Evolutionary conservation across 495 filamentous ascomycete genomes (phyloP), one percentile per base, ranked within the genome.

Genomic region (Annulohypoxylon stygium): DNA sequence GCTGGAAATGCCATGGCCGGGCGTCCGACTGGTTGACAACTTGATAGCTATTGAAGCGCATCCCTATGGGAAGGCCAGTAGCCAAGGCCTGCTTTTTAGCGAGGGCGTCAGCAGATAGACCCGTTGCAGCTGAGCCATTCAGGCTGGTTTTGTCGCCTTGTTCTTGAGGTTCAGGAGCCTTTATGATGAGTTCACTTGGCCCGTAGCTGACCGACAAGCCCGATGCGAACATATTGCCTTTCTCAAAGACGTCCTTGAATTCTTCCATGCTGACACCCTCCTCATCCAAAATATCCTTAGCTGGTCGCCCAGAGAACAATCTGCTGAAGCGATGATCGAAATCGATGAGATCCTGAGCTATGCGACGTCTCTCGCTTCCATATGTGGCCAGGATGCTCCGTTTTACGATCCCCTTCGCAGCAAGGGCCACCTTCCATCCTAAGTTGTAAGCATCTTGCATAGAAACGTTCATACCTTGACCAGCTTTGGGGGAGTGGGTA

Each of bases 401-500:
- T 30, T 86, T 81, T 0, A 83, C 75, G 47, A 87, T 81, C 16
- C 82, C 86, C 26, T 87, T 87, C 58, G 88, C 80, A 2, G 91
- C 90, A 37, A 86, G 78, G 0, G 86, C 85, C 23, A 94, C 81
- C 78, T 94, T 94, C 91, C 92, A 93, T 30, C 89, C 91, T 0
- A 93, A 85, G 64, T 93, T 93, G 77, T 89, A 92, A 0, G 90
- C 84, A 71, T 91, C 89, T 75, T 90, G 87, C 81, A 91, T 88
- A 11, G 80, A 83, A 1, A 90, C 88, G 73, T 94, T 93, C 91
- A 93, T 93, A 14, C 92, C 92, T 77, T 93, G 91, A 0, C 91
- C 91, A 1, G 90, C 90, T 81, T 92, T 92, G 5, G 91, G 91
- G 0, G 88, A 89, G 67, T 91, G 89, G 0, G 87, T 90, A 67